Evolutionary conservation across 2,329 filamentous ascomycete genomes (phyloP), one percentile per base, ranked within the genome.

Genomic region (Talaromyces pinophilus): DNA sequence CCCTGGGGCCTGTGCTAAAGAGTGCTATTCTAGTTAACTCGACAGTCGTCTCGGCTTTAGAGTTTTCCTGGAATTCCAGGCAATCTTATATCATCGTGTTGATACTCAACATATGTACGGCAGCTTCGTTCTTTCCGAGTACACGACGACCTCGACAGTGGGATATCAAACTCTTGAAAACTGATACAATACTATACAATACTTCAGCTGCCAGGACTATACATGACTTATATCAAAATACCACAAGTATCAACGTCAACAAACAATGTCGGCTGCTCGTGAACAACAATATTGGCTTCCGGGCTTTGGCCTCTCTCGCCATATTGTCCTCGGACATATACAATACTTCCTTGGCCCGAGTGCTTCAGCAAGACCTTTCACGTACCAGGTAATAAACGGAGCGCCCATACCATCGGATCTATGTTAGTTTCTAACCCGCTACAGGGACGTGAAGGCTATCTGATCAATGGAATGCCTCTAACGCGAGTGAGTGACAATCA

Each of bases 371-470:
- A 75, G 82, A 67, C 82, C 82, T 46, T 83, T 80, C 69, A 80
- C 76, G 62, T 82, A 82, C 67, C 81, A 83, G 75, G 81, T 81
- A 80, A 68, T 46, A 11, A 25, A 54, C 15, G 15, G n/a, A 40
- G n/a, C 7, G 7, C 11, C n/a, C 33, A 52, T 22, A 28, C n/a
- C 30, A 46, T 11, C n/a, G 48, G 52, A 52, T 65, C 67, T 63
- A 60, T 67, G 64, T 68, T 71, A 1, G 13, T 42, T 7, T 40
- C 52, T 64, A 57, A 60, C 35, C 33, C 10, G 17, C 60, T 67
- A 64, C 71, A 82, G 80, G 81, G 80, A 54, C 79, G 82, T 66
- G 82, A 83, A 73, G 82, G 82, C 44, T 83, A 83, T 70, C 74
- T 83, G 38, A 80, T 83, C 66, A 75, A 78, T 46, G 82, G 82